These are phyloP conservation scores for Ceratobasidium sp. DNA, from an alignment of 1,284 basidiomycete genomes.

Conservation along the genomic window DNA sequence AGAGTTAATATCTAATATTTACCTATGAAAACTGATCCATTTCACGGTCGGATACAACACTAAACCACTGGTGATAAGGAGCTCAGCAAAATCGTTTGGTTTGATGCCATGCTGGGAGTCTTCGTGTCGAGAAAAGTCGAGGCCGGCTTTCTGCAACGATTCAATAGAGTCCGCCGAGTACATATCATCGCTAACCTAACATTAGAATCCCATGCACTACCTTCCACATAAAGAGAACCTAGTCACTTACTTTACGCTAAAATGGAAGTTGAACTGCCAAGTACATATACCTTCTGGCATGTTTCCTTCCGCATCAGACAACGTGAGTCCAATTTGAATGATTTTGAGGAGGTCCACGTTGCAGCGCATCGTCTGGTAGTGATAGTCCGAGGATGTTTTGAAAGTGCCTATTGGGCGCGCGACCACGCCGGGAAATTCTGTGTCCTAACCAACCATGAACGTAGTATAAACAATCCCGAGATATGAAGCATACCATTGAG, in stretches of 20 bases:
- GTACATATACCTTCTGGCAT: conserved; percentile 89
- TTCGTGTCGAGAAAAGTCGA: conserved; percentile 94
- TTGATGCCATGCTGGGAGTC: conserved; percentile 83
- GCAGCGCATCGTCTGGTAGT: conserved; percentile 99
- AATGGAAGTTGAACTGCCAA: conserved; percentile 99
- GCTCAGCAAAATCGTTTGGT: conserved; percentile 95
- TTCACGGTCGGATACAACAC: conserved; percentile 90
- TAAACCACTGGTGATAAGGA: conserved; percentile 95
- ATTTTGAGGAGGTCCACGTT: conserved; percentile 99
- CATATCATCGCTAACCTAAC: conserved; percentile 85
- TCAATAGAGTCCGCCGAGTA: conserved; percentile 98
- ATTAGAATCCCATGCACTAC: background rate
- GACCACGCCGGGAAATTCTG: conserved; percentile 98
- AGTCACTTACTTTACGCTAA: conserved; percentile 81
- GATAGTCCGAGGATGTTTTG: conserved; percentile 97
- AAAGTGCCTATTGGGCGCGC: conserved; percentile 96
- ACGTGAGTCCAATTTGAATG: conserved; percentile 95
- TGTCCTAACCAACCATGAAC: conserved; percentile 71
- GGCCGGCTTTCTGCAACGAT: conserved; percentile 91
- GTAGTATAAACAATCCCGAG: conserved; percentile 39
- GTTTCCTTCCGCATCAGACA: conserved; percentile 93
- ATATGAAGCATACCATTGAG: conserved; percentile 85
- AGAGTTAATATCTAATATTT: conserved; percentile 41
- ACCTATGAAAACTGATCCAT: conserved; percentile 99
- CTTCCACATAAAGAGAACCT: background rate